phyloP scores from a whole-genome alignment of 2,329 filamentous ascomycete species.

The Stachybotrys elegans region DNA sequence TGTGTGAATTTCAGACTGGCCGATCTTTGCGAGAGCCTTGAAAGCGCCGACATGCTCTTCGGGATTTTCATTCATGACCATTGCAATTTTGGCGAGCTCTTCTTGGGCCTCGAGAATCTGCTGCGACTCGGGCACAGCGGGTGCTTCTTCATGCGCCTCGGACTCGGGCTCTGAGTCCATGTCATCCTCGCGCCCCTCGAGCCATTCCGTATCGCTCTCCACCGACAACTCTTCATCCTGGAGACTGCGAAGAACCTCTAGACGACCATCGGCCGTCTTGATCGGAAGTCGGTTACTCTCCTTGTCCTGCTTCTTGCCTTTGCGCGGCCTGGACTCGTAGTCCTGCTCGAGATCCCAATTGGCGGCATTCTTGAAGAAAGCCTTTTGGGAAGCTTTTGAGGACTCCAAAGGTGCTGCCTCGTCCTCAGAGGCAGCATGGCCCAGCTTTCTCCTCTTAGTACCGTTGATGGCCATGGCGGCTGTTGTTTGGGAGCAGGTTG shows the following conservation, averaged over 20 bases:
- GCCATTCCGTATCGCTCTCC: conserved; percentile 58
- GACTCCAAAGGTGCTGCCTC: conserved; percentile 21
- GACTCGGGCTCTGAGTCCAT: conserved; percentile 39
- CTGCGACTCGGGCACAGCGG: conserved; percentile 66
- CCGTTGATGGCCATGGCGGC: conserved; percentile 42
- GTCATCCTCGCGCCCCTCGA: conserved; percentile 55
- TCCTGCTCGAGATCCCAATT: conserved; percentile 90
- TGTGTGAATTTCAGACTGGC: conserved; percentile 61
- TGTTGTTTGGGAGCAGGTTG: too few species aligned
- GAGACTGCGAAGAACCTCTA: conserved; percentile 55
- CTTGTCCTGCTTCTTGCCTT: conserved; percentile 67
- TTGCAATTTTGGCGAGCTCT: conserved; percentile 79
- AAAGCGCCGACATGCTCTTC: conserved; percentile 83
- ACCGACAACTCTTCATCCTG: conserved; percentile 56
- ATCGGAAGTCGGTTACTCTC: conserved; percentile 78
- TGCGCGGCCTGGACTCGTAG: conserved; percentile 77
- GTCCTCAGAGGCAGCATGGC: conserved; percentile 44
- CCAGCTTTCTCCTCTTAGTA: conserved; percentile 54
- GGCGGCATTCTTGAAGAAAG: conserved; percentile 69
- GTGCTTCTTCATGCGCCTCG: conserved; percentile 48
- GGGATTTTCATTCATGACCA: conserved; percentile 80
- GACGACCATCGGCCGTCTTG: conserved; percentile 72
- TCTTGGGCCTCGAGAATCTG: conserved; percentile 87
- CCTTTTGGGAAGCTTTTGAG: conserved; percentile 45
- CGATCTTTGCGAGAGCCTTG: conserved; percentile 71